Percentiles rank a stretch among this genome's conserved stretches.
Evolutionary conservation across 768 basidiomycete species (phyloP).

Genomic region (Mrakia frigida): DNA sequence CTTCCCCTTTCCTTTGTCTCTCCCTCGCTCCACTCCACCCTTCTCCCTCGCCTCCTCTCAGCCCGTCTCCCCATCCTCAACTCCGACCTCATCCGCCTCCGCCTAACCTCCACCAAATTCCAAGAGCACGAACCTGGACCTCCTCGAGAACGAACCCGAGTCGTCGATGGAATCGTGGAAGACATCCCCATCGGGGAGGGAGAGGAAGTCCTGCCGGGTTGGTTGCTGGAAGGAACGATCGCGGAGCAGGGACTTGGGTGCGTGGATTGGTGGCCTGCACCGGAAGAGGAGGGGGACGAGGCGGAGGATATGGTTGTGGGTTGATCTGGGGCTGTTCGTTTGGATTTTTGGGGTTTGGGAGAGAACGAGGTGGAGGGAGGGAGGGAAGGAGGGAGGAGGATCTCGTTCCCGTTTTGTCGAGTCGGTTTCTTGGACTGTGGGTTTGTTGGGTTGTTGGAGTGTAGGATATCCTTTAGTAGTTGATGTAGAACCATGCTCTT

Average conservation of each 20-base stretch:
- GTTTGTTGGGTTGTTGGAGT: too few species aligned
- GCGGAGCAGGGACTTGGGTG: conserved; percentile 46
- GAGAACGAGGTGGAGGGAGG: too few species aligned
- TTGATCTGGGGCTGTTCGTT: too few species aligned
- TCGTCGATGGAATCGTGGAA: conserved; percentile 29
- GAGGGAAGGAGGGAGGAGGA: too few species aligned
- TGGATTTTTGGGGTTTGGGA: too few species aligned
- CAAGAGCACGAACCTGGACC: conserved; percentile 43
- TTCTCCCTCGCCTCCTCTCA: neutral
- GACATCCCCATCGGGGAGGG: conserved; percentile 34
- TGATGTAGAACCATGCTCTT: too few species aligned
- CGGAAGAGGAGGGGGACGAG: conserved; percentile 38
- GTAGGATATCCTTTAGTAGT: too few species aligned
- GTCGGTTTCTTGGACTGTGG: too few species aligned
- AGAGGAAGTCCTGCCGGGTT: conserved; percentile 43
- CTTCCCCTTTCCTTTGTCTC: neutral
- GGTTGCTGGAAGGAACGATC: conserved; percentile 45
- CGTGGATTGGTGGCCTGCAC: conserved; percentile 45
- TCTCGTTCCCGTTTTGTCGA: too few species aligned
- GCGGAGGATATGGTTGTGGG: conserved; percentile 32
- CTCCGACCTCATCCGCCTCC: conserved; percentile 42
- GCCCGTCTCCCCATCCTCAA: conserved; percentile 41
- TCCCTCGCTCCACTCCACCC: neutral
- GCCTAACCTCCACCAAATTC: conserved; percentile 43
- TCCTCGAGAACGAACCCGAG: conserved; percentile 34